Conservation (phyloP, 495 filamentous ascomycete genomes). For the Margaritispora aquatica region DNA sequence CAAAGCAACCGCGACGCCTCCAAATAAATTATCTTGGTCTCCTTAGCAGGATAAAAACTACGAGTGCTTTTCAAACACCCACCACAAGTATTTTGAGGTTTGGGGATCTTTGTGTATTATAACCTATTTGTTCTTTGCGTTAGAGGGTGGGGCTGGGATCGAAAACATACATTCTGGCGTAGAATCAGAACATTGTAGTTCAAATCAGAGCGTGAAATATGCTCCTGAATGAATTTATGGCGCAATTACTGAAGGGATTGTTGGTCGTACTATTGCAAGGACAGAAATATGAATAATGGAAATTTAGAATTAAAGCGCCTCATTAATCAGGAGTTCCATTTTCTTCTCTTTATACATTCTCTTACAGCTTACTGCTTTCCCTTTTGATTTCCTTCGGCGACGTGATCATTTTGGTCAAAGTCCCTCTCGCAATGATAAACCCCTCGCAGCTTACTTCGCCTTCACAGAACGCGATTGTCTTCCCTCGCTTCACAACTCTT, state of each 20-base stretch:
- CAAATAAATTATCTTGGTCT: constrained; percentile 3
- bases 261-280: neutral
- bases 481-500: constrained; percentile 1
- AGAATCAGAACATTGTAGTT: neutral
- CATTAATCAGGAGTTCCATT: neutral
- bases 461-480: constrained; percentile 7
- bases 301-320: constrained; percentile 10
- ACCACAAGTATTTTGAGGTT: neutral
- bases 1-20: constrained; percentile 80
- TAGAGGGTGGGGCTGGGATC: constrained; percentile 11
- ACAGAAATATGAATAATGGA: constrained; percentile 24
- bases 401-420: constrained; percentile 4
- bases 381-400: neutral
- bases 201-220: neutral
- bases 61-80: neutral
- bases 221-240: neutral
- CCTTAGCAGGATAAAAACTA: neutral
- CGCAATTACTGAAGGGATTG: constrained; percentile 16
- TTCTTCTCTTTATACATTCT: neutral
- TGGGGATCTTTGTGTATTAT: constrained; percentile 21
- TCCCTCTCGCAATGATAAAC: constrained; percentile 2
- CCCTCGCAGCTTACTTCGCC: constrained; percentile 3
- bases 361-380: constrained; percentile 1
- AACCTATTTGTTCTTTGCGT: constrained; percentile 13
- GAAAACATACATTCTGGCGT: constrained; percentile 7